Evolutionary conservation across 2,329 filamentous ascomycete species (phyloP), one percentile per base, ranked within the genome.

Genomic region (Aspergillus aculeatus): DNA sequence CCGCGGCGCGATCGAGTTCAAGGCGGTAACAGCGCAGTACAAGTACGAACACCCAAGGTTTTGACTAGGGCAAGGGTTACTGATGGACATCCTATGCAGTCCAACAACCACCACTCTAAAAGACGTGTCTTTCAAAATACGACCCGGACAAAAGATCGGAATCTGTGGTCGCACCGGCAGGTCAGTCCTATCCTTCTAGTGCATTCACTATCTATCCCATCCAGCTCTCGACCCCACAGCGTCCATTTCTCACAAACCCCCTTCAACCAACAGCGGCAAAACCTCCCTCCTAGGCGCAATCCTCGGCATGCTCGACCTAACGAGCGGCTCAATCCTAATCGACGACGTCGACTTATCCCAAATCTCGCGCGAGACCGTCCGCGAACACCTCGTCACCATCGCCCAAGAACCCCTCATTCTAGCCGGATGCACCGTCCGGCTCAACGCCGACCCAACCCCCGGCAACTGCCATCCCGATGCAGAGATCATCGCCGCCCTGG

Each of bases 161-260:
- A 52, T 57, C 16, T 57, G 49, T 41, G 55, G 49, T 12, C 49
- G 55, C 21, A 52, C 49, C 1, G 55, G 55, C 3, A 57, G 55
- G 55, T 57, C 9, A 5, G 48, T 52, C 23, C 26, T 14, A 2
- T 16, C 11, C 5, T 14, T 7, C 5, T 3, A n/a, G n/a, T n/a
- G n/a, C 26, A 50, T 5, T 12, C 7, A 26, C 16, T 5, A 1
- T n/a, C 16, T 0, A 50, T 12, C 12, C 21, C 48, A 14, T 35
- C 11, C 11, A 16, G 24, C 26, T 29, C 7, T 10, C 14, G 10
- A 31, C 19, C 23, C 16, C 31, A n/a, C 26, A 2, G 26, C 2
- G 26, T 9, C 26, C 26, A 29, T 29, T 9, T 29, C 26, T 29
- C 12, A 21, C 49, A 35, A 16, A 3, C 32, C 14, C 12, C 11